A percentile compares a stretch with the other conserved stretches of the same genome.
Evolutionary conservation across 202 grass and related monocot species (phyloP).

Genomic region (Brachypodium distachyon): DNA sequence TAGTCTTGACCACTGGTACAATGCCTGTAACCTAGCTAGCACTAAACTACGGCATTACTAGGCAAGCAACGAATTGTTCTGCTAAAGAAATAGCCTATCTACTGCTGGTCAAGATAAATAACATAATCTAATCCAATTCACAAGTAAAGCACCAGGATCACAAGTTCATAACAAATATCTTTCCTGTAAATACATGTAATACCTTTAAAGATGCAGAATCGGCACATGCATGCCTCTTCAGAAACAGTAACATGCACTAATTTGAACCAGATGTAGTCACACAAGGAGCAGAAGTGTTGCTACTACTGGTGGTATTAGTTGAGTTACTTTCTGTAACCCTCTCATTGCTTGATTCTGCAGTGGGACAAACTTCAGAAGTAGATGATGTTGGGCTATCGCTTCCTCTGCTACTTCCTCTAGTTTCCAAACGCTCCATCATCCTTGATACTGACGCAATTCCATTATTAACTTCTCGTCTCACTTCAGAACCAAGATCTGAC

Average conservation of each 20-base stretch:
- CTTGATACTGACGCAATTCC: slow-evolving; percentile 75
- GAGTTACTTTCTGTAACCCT: slow-evolving; percentile 35
- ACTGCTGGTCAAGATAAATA: not conserved
- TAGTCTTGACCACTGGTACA: too few species aligned
- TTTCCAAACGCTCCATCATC: slow-evolving; percentile 81
- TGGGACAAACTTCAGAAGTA: slow-evolving; percentile 28
- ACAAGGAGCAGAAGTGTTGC: slow-evolving; percentile 39
- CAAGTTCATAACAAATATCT: not conserved
- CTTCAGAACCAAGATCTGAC: slow-evolving; percentile 86
- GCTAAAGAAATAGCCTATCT: not conserved
- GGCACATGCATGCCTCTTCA: slow-evolving; percentile 22
- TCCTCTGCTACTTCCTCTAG: slow-evolving; percentile 49
- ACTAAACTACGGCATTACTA: not conserved
- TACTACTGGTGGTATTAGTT: slow-evolving; percentile 25
- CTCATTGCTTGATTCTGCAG: slow-evolving; percentile 42
- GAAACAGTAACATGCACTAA: slow-evolving; percentile 37
- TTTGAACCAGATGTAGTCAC: slow-evolving; percentile 46
- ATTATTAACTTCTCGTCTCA: slow-evolving; percentile 80
- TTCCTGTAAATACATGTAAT: not conserved
- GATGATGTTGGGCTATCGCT: slow-evolving; percentile 25
- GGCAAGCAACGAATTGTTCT: too few species aligned
- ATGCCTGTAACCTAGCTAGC: not conserved
- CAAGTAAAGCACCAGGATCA: not conserved
- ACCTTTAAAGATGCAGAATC: slow-evolving; percentile 40
- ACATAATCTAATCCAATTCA: not conserved